Base-by-base conservation (phyloP, 2,329 filamentous ascomycete species). In the Clarireedia sp. region DNA sequence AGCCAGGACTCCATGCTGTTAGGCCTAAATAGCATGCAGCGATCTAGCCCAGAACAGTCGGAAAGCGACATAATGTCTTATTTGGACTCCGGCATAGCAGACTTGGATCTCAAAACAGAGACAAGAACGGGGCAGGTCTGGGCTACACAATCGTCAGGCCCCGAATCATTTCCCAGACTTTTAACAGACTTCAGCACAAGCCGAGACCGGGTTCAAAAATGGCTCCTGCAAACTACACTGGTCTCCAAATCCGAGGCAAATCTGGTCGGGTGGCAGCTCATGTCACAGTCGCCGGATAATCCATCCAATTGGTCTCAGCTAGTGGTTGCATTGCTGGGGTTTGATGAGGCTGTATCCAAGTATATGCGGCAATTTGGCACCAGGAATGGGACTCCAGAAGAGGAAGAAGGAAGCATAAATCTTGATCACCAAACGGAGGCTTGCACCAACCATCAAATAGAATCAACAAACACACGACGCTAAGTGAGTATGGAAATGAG, bases 291-390 rank as follows among this genome's bases (percentile, higher is more conserved):
- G 17, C n/a, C 41, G 12, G 23, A 23, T 12, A 17, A 55, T 5
- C 63, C 60, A 26, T 64, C 62, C 2, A 61, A 63, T 29, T 66
- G 63, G 64, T 57, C 62, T 5, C 48, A 66, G 46, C 49, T 65
- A 23, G 57, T 60, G 2, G 58, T 65, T 54, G 58, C 60, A 1
- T 63, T 55, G 19, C 62, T 59, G 53, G 57, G 60, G 12, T 38
- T 59, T 29, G 59, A 61, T 49, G n/a, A 29, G 5, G n/a, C 12
- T 17, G 38, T 9, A 6, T 48, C 51, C 14, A 38, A 38, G 10
- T 0, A 10, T 14, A 26, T 6, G 24, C 24, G 9, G 29, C 29
- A 9, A 12, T 33, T 33, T 5, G 10, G 29, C 29, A 12, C 29
- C 12, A 14, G 29, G 29, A 33, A 33, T 33, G 3, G 2, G 12